Conservation (phyloP, 257 asterid species). For the Capsicum pubescens region DNA sequence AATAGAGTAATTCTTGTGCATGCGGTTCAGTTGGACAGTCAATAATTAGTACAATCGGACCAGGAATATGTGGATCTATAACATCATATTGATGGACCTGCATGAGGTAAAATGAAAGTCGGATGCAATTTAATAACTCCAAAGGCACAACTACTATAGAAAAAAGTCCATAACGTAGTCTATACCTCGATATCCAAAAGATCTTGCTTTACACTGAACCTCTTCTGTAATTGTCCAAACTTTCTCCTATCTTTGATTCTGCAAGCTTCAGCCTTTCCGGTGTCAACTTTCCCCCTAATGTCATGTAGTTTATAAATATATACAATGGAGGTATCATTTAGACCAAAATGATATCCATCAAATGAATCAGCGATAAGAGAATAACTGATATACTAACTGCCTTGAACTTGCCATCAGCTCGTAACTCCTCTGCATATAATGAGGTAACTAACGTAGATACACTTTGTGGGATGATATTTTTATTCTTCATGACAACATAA, state of each 20-base stretch:
- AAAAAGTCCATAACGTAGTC: neutral
- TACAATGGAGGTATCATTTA: too few relatives aligned
- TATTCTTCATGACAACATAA: slow-evolving; percentile 76
- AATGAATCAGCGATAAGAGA: too few relatives aligned
- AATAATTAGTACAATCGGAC: slow-evolving; percentile 5
- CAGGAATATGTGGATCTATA: neutral
- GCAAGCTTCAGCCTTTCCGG: neutral
- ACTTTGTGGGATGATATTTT: slow-evolving; percentile 63
- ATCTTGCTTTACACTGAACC: slow-evolving; percentile 21
- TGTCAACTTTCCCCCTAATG: neutral
- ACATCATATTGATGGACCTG: slow-evolving; percentile 22
- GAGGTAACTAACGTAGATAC: slow-evolving; percentile 34
- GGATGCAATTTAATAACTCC: neutral
- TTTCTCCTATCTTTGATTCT: neutral
- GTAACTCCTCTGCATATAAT: neutral
- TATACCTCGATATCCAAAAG: slow-evolving; percentile 15
- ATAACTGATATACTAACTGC: neutral
- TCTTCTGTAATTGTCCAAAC: slow-evolving; percentile 6
- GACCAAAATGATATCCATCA: too few relatives aligned
- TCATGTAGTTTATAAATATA: slow-evolving; percentile 6
- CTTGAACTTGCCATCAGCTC: neutral
- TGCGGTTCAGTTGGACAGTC: slow-evolving; percentile 23
- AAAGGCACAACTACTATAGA: neutral
- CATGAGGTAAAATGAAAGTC: neutral
- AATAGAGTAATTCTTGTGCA: neutral